phyloP scores from a whole-genome alignment of 495 filamentous ascomycete species.

The Penicillium ochrochloron region DNA sequence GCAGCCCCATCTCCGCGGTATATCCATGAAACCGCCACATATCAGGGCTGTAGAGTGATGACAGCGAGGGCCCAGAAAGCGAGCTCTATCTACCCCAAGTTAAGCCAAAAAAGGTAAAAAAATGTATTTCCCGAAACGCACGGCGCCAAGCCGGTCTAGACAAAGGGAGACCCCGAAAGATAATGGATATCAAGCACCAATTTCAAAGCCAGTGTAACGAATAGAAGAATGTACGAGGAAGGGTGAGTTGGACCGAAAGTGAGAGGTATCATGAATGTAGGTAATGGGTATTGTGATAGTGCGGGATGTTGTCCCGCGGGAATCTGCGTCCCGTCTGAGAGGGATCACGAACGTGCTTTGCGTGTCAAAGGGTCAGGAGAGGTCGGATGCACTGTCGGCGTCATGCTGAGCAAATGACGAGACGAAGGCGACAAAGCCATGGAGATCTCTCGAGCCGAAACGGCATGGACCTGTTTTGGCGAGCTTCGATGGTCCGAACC shows the following conservation, averaged over 20 bases:
- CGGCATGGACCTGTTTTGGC: conserved; percentile 23
- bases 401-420: conserved; percentile 39
- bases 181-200: not conserved
- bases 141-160: conserved; percentile 13
- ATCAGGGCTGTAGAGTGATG: conserved; percentile 5
- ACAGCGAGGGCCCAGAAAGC: not conserved
- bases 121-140: not conserved
- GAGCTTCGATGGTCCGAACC: conserved; percentile 20
- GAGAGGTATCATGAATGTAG: not conserved
- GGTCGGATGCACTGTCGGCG: conserved; percentile 25
- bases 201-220: not conserved
- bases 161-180: conserved; percentile 9
- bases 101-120: not conserved
- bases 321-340: not conserved
- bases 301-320: not conserved
- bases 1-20: conserved; percentile 7
- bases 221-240: not conserved
- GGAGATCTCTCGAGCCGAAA: conserved; percentile 28
- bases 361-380: conserved; percentile 27
- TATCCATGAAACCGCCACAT: conserved; percentile 14
- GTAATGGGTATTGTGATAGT: not conserved
- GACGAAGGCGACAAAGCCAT: conserved; percentile 38
- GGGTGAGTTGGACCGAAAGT: not conserved
- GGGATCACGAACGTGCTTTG: conserved; percentile 22
- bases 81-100: not conserved